A percentile compares a stretch with the other conserved stretches of the same genome.
phyloP scores from a whole-genome alignment of 1,284 basidiomycete species.

The Gymnopus androsaceus region DNA sequence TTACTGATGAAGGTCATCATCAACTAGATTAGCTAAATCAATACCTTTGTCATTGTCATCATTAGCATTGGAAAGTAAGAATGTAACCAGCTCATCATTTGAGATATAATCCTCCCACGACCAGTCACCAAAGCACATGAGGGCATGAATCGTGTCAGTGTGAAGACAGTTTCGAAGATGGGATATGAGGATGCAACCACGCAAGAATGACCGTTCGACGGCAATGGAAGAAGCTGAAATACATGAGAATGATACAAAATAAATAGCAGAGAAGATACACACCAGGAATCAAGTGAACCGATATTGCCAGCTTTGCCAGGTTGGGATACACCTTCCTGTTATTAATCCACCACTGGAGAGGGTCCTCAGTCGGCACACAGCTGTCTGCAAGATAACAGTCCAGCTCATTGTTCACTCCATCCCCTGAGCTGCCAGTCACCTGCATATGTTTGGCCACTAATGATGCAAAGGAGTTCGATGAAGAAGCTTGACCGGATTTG shows the following conservation, averaged over 20 bases:
- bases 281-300: background rate
- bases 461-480: background rate
- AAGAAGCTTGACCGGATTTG: no score
- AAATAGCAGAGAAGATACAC: background rate
- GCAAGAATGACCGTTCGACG: background rate
- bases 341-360: background rate
- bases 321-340: background rate
- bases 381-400: background rate
- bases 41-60: no score
- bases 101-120: no score
- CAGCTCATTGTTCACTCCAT: no score
- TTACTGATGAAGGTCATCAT: no score
- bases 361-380: background rate
- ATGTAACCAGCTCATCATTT: no score
- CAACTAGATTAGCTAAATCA: no score
- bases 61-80: no score
- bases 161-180: no score
- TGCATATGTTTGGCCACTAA: background rate
- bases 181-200: no score
- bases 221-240: background rate
- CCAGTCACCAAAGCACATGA: constrained; percentile 1
- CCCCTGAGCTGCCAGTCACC: background rate
- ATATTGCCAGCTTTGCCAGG: no score
- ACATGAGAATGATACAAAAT: background rate
- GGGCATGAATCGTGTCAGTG: background rate